phyloP scores from a whole-genome alignment of 23 red algal genomes.

The Pyropia yezoensis region DNA sequence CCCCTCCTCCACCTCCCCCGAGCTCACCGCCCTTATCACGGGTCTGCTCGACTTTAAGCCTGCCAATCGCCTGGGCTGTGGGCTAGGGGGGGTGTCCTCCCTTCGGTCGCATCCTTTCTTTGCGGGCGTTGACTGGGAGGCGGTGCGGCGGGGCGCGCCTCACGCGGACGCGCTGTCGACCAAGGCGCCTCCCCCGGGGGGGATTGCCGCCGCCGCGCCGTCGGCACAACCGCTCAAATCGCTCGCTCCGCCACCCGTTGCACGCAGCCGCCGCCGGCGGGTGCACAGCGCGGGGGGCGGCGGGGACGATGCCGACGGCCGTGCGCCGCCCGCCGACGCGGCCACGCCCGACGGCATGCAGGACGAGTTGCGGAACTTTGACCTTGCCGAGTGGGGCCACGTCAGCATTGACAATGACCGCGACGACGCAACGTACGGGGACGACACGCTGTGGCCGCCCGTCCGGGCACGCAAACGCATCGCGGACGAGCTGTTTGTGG shows the following conservation, averaged over 20 bases:
- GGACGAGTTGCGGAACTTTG: constrained; percentile 59
- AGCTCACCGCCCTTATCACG: constrained; percentile 58
- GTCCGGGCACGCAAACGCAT: constrained; percentile 25
- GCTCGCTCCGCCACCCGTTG: too few relatives aligned
- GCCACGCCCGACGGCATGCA: constrained; percentile 6
- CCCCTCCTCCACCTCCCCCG: constrained; percentile 34
- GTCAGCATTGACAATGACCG: constrained; percentile 58
- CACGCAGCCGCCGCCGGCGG: not conserved
- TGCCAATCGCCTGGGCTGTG: constrained; percentile 54
- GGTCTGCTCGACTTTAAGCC: constrained; percentile 74
- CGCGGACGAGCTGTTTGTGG: constrained; percentile 34
- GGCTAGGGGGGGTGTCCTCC: constrained; percentile 25
- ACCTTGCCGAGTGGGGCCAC: constrained; percentile 63
- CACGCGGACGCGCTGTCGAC: constrained; percentile 8
- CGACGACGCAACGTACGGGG: constrained; percentile 41
- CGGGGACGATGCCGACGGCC: not conserved
- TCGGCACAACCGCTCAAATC: too few relatives aligned
- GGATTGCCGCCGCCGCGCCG: too few relatives aligned
- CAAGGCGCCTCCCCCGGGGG: not conserved
- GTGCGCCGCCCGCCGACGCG: constrained; percentile 1
- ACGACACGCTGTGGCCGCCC: constrained; percentile 37
- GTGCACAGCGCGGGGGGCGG: not conserved
- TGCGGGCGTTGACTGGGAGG: constrained; percentile 60
- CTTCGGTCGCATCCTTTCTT: constrained; percentile 86
- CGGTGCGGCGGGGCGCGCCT: constrained; percentile 17